Conservation (phyloP, 371 early-diverging fungal genomes). For the Saksenaea oblongispora region DNA sequence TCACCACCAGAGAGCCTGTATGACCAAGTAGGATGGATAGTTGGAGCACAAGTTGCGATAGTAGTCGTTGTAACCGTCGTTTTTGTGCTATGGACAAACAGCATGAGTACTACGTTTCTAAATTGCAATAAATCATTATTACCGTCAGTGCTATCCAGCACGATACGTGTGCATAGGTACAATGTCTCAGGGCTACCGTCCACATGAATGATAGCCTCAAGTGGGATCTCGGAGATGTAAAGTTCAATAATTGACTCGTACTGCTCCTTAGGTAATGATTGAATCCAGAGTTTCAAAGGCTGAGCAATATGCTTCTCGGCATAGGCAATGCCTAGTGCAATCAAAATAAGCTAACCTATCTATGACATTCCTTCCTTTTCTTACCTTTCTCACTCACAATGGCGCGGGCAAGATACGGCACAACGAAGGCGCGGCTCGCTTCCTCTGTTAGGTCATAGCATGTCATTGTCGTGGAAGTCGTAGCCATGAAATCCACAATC, state of each 20-base stretch:
- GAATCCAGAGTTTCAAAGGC: constrained; percentile 34
- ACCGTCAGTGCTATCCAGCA: constrained; percentile 18
- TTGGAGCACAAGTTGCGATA: constrained; percentile 39
- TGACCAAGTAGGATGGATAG: constrained; percentile 38
- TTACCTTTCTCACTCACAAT: constrained; percentile 20
- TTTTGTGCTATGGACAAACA: constrained; percentile 37
- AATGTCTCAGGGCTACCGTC: no score
- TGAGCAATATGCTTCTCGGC: constrained; percentile 14
- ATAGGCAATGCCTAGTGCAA: constrained; percentile 14
- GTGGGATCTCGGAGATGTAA: constrained; percentile 23
- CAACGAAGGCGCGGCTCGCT: constrained; percentile 26
- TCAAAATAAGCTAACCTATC: not conserved
- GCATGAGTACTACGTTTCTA: not conserved
- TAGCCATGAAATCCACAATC: constrained; percentile 34
- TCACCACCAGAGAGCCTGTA: constrained; percentile 34
- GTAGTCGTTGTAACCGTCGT: constrained; percentile 34
- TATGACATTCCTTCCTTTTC: not conserved
- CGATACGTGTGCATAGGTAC: constrained; percentile 24
- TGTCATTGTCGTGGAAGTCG: constrained; percentile 30
- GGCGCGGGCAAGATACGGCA: constrained; percentile 35
- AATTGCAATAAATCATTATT: not conserved
- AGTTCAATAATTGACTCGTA: constrained; percentile 24
- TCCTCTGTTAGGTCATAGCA: constrained; percentile 26
- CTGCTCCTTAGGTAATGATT: constrained; percentile 28
- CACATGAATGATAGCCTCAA: no score